Evolutionary conservation across 2,329 filamentous ascomycete species (phyloP).

Genomic region (Trichophyton verrucosum): DNA sequence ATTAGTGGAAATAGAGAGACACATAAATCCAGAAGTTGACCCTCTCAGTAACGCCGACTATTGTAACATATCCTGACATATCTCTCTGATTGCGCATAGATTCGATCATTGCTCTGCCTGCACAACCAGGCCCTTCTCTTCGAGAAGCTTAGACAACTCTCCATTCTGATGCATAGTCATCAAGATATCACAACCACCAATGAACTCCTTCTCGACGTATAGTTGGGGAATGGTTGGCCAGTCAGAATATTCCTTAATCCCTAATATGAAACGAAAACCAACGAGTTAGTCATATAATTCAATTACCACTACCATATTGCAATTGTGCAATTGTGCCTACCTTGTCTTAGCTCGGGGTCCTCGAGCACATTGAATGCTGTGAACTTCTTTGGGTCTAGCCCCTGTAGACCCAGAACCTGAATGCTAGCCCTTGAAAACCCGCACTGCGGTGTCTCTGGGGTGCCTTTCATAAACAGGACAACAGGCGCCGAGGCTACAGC

Average conservation of each 20-base stretch:
- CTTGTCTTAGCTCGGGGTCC: constrained; percentile 71
- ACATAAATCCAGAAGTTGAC: background rate
- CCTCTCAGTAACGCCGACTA: background rate
- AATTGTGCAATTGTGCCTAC: constrained; percentile 39
- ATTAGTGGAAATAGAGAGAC: background rate
- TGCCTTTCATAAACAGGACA: constrained; percentile 99
- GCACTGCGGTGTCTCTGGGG: constrained; percentile 88
- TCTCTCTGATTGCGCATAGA: background rate
- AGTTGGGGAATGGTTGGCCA: constrained; percentile 98
- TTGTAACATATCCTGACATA: background rate
- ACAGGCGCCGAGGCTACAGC: constrained; percentile 79
- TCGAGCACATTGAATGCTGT: constrained; percentile 97
- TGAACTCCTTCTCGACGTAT: constrained; percentile 88
- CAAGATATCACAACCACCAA: constrained; percentile 95
- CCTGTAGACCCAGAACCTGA: constrained; percentile 87
- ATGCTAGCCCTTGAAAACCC: constrained; percentile 92
- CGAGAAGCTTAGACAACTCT: constrained; percentile 77
- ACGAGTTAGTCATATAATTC: background rate
- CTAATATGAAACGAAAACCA: constrained; percentile 32
- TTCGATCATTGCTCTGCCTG: constrained; percentile 37
- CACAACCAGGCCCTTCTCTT: constrained; percentile 80
- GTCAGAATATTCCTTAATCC: constrained; percentile 98
- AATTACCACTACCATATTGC: too few relatives aligned
- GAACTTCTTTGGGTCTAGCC: constrained; percentile 89
- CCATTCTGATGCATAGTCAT: constrained; percentile 96